A percentile compares a stretch with the other conserved stretches of the same genome.
Conservation (phyloP, 1,284 basidiomycete genomes). For the Irpex rosettiformis region DNA sequence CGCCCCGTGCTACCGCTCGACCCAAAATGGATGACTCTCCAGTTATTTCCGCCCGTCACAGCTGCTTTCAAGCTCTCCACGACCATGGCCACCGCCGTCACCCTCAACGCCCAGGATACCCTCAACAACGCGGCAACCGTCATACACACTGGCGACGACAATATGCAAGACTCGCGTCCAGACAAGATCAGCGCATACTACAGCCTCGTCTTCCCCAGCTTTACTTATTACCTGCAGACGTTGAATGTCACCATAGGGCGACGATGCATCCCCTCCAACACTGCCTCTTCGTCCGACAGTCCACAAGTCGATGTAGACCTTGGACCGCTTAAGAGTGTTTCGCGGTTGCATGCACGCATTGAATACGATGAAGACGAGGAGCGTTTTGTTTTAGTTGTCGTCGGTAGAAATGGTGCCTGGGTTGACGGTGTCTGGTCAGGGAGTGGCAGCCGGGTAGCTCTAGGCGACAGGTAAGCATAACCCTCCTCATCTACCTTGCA, state of each 20-base stretch:
- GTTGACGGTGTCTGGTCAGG: constrained; percentile 95
- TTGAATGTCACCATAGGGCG: constrained; percentile 58
- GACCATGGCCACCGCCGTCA: constrained; percentile 32
- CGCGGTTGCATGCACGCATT: constrained; percentile 92
- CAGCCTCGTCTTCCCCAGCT: constrained; percentile 88
- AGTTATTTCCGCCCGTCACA: constrained; percentile 15
- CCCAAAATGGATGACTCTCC: constrained; percentile 17
- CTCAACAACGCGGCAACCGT: constrained; percentile 29
- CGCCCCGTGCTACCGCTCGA: constrained; percentile 11
- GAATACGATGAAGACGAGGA: constrained; percentile 87
- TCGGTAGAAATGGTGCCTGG: constrained; percentile 96
- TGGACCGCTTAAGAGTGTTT: constrained; percentile 95
- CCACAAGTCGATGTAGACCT: constrained; percentile 89
- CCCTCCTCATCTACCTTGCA: constrained; percentile 13
- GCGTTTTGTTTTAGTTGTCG: constrained; percentile 86
- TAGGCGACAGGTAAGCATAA: constrained; percentile 82
- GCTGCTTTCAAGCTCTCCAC: constrained; percentile 14
- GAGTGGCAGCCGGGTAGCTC: constrained; percentile 79
- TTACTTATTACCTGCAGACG: constrained; percentile 68
- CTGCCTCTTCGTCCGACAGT: constrained; percentile 39
- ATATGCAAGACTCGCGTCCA: constrained; percentile 32
- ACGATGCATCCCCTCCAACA: constrained; percentile 37
- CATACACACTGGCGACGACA: constrained; percentile 31
- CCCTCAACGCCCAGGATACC: constrained; percentile 30
- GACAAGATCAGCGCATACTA: constrained; percentile 91